phyloP scores from a whole-genome alignment of 345 rosid genomes.

The Aethionema arabicum region DNA sequence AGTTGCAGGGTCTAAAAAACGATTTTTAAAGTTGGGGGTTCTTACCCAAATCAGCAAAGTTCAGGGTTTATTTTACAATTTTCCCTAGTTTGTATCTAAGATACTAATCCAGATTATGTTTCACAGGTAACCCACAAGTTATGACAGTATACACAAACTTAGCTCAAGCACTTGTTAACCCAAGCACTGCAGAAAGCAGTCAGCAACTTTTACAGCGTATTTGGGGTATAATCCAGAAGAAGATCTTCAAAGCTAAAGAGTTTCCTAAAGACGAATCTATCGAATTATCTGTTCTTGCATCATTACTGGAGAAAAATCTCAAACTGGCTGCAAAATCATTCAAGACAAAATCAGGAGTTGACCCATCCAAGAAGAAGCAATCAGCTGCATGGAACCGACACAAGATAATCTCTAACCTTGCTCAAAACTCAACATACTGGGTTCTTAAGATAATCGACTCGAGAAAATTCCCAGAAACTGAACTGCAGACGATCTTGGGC shows the following conservation, averaged over 20 bases:
- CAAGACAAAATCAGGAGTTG: slow-evolving; percentile 64
- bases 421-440: slow-evolving; percentile 79
- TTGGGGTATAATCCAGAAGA: slow-evolving; percentile 91
- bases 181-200: slow-evolving; percentile 71
- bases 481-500: slow-evolving; percentile 55
- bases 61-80: too few relatives aligned
- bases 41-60: too few relatives aligned
- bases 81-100: too few relatives aligned
- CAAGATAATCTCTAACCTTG: slow-evolving; percentile 67
- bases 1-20: too few relatives aligned
- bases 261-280: slow-evolving; percentile 60
- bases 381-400: slow-evolving; percentile 69
- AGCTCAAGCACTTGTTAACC: slow-evolving; percentile 77
- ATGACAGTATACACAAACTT: slow-evolving; percentile 75
- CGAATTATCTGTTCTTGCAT: slow-evolving; percentile 50
- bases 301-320: slow-evolving; percentile 71
- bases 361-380: slow-evolving; percentile 67
- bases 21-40: too few relatives aligned
- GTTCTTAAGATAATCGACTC: slow-evolving; percentile 75
- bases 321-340: slow-evolving; percentile 89
- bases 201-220: slow-evolving; percentile 89
- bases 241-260: slow-evolving; percentile 78
- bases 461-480: slow-evolving; percentile 48
- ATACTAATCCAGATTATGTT: slow-evolving; percentile 2
- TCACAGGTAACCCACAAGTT: slow-evolving; percentile 73